phyloP scores from a whole-genome alignment of 305 asterid genomes.

The Ruellia speciosa region DNA sequence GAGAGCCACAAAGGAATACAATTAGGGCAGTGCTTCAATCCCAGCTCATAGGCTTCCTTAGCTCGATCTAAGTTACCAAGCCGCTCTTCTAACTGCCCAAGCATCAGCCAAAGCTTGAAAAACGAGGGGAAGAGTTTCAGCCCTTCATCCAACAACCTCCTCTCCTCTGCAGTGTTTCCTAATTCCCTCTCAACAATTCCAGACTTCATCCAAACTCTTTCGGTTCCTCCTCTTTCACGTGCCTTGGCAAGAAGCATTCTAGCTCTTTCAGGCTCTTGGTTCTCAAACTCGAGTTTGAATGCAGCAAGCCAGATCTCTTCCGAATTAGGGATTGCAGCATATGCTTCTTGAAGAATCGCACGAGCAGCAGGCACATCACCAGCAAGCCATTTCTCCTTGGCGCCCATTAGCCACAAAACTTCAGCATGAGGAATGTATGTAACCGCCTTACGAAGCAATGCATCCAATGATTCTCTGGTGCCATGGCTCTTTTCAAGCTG shows the following conservation, averaged over 20 bases:
- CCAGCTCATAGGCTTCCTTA: constrained; percentile 56
- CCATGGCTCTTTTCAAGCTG: constrained; percentile 96
- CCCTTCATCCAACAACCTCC: constrained; percentile 69
- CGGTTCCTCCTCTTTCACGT: constrained; percentile 81
- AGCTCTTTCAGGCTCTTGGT: constrained; percentile 85
- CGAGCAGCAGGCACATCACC: constrained; percentile 92
- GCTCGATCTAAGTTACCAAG: constrained; percentile 52
- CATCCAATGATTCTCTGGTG: constrained; percentile 73
- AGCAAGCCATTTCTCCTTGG: constrained; percentile 97
- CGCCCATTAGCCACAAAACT: constrained; percentile 88
- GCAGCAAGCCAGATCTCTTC: constrained; percentile 98
- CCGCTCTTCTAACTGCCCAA: constrained; percentile 85
- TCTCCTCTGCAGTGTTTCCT: constrained; percentile 67
- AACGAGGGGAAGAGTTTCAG: constrained; percentile 61
- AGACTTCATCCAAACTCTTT: constrained; percentile 94
- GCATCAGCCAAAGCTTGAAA: constrained; percentile 84
- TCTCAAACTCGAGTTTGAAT: constrained; percentile 93
- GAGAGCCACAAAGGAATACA: constrained; percentile 81
- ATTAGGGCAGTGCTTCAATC: constrained; percentile 54
- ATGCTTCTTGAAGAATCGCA: constrained; percentile 83
- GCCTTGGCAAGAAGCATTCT: constrained; percentile 85
- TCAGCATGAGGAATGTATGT: constrained; percentile 84
- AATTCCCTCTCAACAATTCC: constrained; percentile 87
- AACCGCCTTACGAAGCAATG: constrained; percentile 77
- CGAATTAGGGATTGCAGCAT: constrained; percentile 83